phyloP scores from a whole-genome alignment of 345 rosid genomes.

The Euclidium syriacum region DNA sequence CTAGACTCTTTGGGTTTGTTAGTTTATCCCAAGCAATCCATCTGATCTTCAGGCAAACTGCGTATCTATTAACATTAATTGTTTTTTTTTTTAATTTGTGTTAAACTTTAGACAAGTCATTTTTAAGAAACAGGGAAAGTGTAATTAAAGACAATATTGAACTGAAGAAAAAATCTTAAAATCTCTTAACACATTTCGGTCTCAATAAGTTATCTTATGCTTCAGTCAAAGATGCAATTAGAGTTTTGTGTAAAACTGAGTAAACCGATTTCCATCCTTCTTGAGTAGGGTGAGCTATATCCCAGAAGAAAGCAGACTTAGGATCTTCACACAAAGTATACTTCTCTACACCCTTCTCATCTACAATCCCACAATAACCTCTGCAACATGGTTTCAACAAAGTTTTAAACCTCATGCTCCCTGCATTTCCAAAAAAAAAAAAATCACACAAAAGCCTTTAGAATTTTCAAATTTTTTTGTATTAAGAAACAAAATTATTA shows the following conservation, averaged over 20 bases:
- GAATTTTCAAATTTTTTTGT: too few relatives aligned
- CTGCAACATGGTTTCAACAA: constrained; percentile 50
- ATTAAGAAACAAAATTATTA: too few relatives aligned
- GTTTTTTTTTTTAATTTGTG: too few relatives aligned
- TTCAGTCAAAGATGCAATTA: neutral
- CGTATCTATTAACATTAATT: too few relatives aligned
- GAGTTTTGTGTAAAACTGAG: constrained; percentile 20
- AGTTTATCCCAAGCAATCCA: too few relatives aligned
- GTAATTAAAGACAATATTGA: too few relatives aligned
- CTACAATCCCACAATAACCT: constrained; percentile 41
- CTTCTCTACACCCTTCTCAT: constrained; percentile 23
- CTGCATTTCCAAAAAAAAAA: constrained; percentile 1
- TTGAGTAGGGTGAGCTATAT: constrained; percentile 41
- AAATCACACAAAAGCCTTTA: neutral
- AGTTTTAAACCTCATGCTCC: constrained; percentile 27
- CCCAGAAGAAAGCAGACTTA: constrained; percentile 47
- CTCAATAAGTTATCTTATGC: neutral
- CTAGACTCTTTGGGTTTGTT: too few relatives aligned
- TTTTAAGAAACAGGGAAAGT: too few relatives aligned
- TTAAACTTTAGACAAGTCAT: too few relatives aligned
- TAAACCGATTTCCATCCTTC: constrained; percentile 45
- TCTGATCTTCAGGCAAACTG: too few relatives aligned
- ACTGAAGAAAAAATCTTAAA: too few relatives aligned
- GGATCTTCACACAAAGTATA: constrained; percentile 39
- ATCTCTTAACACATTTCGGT: too few relatives aligned